phyloP scores from a whole-genome alignment of 306 rosid species.

The Vigna hirtella region DNA sequence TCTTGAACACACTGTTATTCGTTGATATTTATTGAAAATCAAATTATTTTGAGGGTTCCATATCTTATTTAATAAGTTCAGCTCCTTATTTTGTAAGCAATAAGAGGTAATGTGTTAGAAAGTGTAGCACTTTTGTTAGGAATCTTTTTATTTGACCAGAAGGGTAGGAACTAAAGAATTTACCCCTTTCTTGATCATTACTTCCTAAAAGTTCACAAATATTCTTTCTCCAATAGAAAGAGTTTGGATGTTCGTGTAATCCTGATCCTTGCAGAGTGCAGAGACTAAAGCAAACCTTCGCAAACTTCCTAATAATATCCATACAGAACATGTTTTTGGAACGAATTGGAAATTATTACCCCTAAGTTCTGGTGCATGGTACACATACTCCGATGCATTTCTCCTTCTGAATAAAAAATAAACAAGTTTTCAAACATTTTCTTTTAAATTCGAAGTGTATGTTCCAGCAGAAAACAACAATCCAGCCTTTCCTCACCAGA shows the following conservation, averaged over 20 bases:
- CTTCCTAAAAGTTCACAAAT: not conserved
- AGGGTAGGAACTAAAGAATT: not conserved
- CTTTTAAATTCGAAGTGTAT: not conserved
- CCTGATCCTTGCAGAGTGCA: not conserved
- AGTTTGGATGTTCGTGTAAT: not conserved
- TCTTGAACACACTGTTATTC: not conserved
- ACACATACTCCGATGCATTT: not conserved
- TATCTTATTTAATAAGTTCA: not conserved
- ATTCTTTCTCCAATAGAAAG: not conserved
- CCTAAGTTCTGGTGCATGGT: not conserved
- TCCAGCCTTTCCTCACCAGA: not conserved
- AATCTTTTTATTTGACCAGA: not conserved
- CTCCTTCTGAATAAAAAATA: not conserved
- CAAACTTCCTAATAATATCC: not conserved
- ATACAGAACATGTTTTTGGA: not conserved
- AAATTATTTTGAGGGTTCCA: not conserved
- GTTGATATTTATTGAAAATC: not conserved
- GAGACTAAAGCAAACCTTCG: not conserved
- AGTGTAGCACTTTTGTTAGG: not conserved
- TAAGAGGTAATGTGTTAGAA: not conserved
- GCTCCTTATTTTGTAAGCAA: not conserved
- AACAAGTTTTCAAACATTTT: not conserved
- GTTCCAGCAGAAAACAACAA: not conserved
- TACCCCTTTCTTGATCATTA: not conserved
- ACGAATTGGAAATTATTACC: not conserved